Evolutionary conservation across 352 stramenopile genomes (phyloP).

Genomic region (Phytophthora pistaciae): DNA sequence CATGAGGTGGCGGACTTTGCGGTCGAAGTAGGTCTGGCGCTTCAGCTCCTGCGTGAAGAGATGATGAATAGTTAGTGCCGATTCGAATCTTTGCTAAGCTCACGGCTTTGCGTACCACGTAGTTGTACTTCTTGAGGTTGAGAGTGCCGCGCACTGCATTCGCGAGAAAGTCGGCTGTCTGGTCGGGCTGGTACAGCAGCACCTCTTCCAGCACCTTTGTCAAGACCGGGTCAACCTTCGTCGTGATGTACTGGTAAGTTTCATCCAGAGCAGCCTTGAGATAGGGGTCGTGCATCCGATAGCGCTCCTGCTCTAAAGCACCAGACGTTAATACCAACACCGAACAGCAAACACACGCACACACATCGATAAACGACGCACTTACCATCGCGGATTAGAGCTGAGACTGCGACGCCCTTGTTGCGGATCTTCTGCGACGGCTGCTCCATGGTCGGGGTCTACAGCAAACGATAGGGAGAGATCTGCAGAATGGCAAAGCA

Average conservation of each 20-base stretch:
- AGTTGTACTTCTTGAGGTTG: slow-evolving; percentile 81
- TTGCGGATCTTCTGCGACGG: slow-evolving; percentile 53
- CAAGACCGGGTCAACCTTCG: slow-evolving; percentile 71
- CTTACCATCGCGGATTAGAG: slow-evolving; percentile 64
- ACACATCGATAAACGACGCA: neutral
- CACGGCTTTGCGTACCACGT: slow-evolving; percentile 49
- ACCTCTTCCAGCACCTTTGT: slow-evolving; percentile 71
- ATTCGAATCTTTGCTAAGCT: neutral
- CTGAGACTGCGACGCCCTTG: slow-evolving; percentile 57
- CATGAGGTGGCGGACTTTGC: slow-evolving; percentile 80
- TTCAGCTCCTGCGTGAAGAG: slow-evolving; percentile 56
- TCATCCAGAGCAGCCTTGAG: slow-evolving; percentile 59
- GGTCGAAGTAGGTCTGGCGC: slow-evolving; percentile 78
- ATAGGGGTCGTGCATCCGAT: slow-evolving; percentile 55
- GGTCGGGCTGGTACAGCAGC: slow-evolving; percentile 80
- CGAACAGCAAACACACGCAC: neutral
- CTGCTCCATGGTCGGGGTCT: slow-evolving; percentile 41
- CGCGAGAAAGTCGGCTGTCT: slow-evolving; percentile 74
- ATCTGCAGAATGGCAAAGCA: neutral
- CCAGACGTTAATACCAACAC: neutral
- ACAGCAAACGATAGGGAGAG: neutral
- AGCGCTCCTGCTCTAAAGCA: slow-evolving; percentile 69
- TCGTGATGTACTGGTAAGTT: slow-evolving; percentile 79
- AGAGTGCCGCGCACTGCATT: slow-evolving; percentile 72
- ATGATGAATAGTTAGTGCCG: neutral